Evolutionary conservation across 2,329 filamentous ascomycete species (phyloP), one percentile per base, ranked within the genome.

Genomic region (Apiospora malaysiana): DNA sequence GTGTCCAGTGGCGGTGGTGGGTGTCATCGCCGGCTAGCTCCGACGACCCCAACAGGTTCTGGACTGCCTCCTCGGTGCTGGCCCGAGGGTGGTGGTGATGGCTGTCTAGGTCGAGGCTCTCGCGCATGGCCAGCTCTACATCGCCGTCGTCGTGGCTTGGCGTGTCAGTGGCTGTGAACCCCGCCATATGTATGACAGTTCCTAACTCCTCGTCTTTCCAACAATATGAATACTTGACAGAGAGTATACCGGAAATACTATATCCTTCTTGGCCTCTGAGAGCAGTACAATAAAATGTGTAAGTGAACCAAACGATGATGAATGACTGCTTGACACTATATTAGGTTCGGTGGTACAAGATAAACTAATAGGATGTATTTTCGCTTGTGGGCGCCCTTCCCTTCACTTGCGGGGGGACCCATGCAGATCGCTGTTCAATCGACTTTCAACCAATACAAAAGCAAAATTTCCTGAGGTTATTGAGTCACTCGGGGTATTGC

Each of bases 1-100:
- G 81, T n/a, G 78, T 82, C 87, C 87, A 89, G 0, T 23, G 65
- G 65, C 21, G 65, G 42, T 21, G 7, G 65, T 67, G 42, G 7
- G 42, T 42, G 6, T 67, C 65, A 9, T 67, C n/a, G 4, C n/a
- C 66, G 23, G 16, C 23, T 40, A 21, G 18, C 32, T 40, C 56
- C 18, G 56, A n/a, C 56, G 56, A 18, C 27, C 21, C 56, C 27
- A 63, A 21, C 27, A 63, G 56, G 56, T n/a, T 63, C 32, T 40
- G 56, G 32, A 27, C 56, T 27, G 56, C 56, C 7, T 63, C 56
- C 2, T 63, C 32, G 27, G 32, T 40, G 56, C 56, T 63, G 27
- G n/a, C 32, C 56, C 18, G 56, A 12, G 27, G 10, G 27, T n/a
- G 8, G 16, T 14, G 23, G 27, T 16, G 23, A 3, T n/a, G 32